Evolutionary conservation across 2,329 filamentous ascomycete genomes (phyloP), one percentile per base, ranked within the genome.

Genomic region (Exophiala mesophila): DNA sequence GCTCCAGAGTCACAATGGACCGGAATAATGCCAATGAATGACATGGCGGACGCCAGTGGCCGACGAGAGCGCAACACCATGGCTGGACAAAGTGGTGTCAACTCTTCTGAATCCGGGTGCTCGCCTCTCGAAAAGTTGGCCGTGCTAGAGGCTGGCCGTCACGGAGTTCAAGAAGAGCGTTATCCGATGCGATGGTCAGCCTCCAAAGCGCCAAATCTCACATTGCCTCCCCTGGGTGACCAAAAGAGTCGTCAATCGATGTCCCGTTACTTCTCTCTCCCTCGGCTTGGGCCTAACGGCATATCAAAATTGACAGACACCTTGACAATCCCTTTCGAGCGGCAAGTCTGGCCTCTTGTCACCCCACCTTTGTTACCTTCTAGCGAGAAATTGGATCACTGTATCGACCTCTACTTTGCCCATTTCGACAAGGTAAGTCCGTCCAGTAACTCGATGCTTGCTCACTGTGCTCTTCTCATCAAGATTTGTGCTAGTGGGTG

Each of bases 391-490:
- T 30, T 41, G 28, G 38, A 41, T 41, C 38, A 41, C 29, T 41
- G 38, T 34, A 41, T 41, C 31, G 38, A 41, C 34, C 38, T 41
- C 23, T 41, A 41, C 24, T 41, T 41, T 18, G 28, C 29, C 12
- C 38, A 41, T 41, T 41, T 41, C 34, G 38, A 41, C 38, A 41
- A 41, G 38, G 38, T 41, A 24, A 41, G 17, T 30, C 7, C 23
- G 38, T 13, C 10, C 16, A 34, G n/a, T n/a, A 34, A 8, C 32
- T 26, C 26, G 34, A 23, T 34, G 28, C 19, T 41, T 15, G 18
- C n/a, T n/a, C 8, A n/a, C n/a, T n/a, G 8, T 28, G 24, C 24
- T 28, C 8, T 8, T 28, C 24, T 41, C 19, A 33, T 18, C 16
- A 21, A 41, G 16, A 19, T n/a, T 18, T 23, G 20, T 26, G 24